phyloP scores from a whole-genome alignment of 805 yeast species.

The Maudiozyma serrabonitensis region DNA sequence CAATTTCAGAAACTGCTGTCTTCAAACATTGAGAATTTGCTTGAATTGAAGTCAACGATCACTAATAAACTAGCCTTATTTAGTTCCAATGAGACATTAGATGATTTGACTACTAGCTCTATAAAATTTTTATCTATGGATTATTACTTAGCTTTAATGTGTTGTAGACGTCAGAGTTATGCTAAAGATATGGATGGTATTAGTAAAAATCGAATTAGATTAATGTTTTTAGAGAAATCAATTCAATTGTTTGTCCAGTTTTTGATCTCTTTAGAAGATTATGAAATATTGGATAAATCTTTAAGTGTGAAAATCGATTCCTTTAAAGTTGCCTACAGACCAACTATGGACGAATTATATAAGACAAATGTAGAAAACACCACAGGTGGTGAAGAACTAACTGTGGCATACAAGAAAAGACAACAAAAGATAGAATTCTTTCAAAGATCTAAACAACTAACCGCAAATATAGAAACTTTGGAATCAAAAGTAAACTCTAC shows the following conservation, averaged over 20 bases:
- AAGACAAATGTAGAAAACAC: neutral
- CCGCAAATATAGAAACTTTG: slow-evolving; percentile 34
- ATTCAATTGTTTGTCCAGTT: slow-evolving; percentile 38
- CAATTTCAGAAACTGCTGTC: slow-evolving; percentile 34
- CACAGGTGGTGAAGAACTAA: neutral
- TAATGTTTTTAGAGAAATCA: slow-evolving; percentile 34
- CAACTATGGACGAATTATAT: slow-evolving; percentile 29
- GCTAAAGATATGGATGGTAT: slow-evolving; percentile 6
- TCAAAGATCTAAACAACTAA: slow-evolving; percentile 49
- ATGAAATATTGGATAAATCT: slow-evolving; percentile 33
- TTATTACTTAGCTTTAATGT: slow-evolving; percentile 43
- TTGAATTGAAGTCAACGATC: slow-evolving; percentile 36
- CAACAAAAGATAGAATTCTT: slow-evolving; percentile 64
- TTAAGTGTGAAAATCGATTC: slow-evolving; percentile 34
- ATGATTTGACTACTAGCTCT: slow-evolving; percentile 57
- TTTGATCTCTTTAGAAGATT: slow-evolving; percentile 36
- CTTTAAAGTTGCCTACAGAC: slow-evolving; percentile 34
- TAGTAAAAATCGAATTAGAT: slow-evolving; percentile 18
- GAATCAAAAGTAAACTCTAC: slow-evolving; percentile 24
- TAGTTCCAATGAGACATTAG: slow-evolving; percentile 60
- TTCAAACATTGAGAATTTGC: slow-evolving; percentile 33
- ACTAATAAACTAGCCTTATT: slow-evolving; percentile 44
- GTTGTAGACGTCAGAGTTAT: slow-evolving; percentile 22
- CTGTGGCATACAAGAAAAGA: slow-evolving; percentile 36
- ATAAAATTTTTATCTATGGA: slow-evolving; percentile 51